Evolutionary conservation across 176 grass and related monocot species (phyloP), one percentile per base, ranked within the genome.

Genomic region (Puccinellia tenuiflora): DNA sequence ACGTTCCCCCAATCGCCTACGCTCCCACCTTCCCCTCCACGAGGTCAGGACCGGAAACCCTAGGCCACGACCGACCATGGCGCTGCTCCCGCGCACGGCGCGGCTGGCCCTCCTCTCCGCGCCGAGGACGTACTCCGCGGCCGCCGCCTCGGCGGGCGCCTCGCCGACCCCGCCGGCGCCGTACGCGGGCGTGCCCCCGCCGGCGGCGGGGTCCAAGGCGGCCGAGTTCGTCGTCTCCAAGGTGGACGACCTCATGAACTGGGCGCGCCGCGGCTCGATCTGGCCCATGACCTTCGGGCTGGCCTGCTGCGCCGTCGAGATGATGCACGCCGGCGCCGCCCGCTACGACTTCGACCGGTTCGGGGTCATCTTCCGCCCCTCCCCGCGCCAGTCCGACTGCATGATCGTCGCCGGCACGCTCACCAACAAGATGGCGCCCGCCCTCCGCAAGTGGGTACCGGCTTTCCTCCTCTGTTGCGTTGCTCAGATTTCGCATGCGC

Each of bases 251-350:
- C 92, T 98, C 42, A 77, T 98, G 85, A 98, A 98, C 85, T 94
- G 95, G 95, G 95, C 92, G 29, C 90, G 90, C 26, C 69, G 89
- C 3, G 92, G 92, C 0, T 94, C 95, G 37, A 87, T 98, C 86
- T 98, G 95, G 95, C 95, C 92, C 3, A 98, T 98, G 95, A 93
- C 92, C 28, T 94, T 98, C 65, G 95, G 95, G 3, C 87, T 98
- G 9, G 95, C 95, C 42, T 98, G 95, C 91, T 98, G 95, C 84
- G 95, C 92, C 30, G 92, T 93, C 53, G 95, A 95, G 88, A 98
- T 98, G 90, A 98, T 98, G 92, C 95, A 98, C 79, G 53, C 92
- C 37, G 92, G 95, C 16, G 95, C 95, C 0, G 29, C 95, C 30
- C 86, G 92, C 79, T 98, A 98, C 86, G 95, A 98, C 46, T 98